Base-by-base conservation (phyloP, 2,329 filamentous ascomycete species). In the Colletotrichum sidae region DNA sequence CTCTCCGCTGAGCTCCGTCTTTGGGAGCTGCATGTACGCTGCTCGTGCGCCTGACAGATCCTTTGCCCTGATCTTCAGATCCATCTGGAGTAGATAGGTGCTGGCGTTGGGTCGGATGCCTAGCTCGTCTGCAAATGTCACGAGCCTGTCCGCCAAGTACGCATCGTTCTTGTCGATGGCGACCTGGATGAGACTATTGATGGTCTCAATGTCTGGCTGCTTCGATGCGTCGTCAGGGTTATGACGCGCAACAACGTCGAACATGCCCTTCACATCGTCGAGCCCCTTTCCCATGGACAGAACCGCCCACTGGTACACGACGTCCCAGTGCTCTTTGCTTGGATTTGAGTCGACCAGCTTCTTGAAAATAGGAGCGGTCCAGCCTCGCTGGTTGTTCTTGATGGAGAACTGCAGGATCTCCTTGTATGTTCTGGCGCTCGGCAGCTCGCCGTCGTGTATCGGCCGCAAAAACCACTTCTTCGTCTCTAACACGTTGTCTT, bases 131-230 rank as follows among this genome's bases (percentile, higher is more conserved):
- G 89, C 89, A 10, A 97, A 78, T 2, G 85, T 79, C 51, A 93
- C 83, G 68, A 94, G 91, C 11, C 92, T 86, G 73, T 94, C 89
- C 6, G 92, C 92, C 50, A 92, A 81, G 69, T 92, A 88, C 0
- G 88, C 84, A 70, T 96, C 90, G 10, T 89, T 83, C 59, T 85
- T 84, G n/a, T 87, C 86, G 68, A 90, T 89, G 9, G 93, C 92
- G 62, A 90, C 88, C 57, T 87, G 85, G 15, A 98, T 84, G 34
- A 98, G 83, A 6, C 82, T 80, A 72, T 98, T 97, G 71, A 98
- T 88, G 6, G 91, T 93, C 3, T 84, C 79, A 7, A 89, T 89
- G 59, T 92, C 90, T 0, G 93, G 88, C 7, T 81, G 76, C 3
- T 84, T 70, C 13, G 79, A 78, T 60, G 81, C 74, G 61, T 84